These are phyloP conservation scores for Ascochyta rabiei DNA, from an alignment of 2,329 filamentous ascomycete genomes.

Conservation along the genomic window DNA sequence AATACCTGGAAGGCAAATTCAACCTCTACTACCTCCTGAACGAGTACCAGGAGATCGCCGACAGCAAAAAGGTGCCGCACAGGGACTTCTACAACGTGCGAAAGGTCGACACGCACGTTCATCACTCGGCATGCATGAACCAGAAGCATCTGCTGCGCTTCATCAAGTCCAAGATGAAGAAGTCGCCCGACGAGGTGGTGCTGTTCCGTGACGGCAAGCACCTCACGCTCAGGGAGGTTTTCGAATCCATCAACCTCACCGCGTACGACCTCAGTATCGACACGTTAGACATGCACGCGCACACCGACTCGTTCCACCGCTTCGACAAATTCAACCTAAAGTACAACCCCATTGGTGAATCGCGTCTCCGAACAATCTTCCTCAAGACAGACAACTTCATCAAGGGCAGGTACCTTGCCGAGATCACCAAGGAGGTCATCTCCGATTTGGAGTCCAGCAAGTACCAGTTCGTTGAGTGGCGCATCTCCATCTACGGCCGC, in stretches of 20 bases:
- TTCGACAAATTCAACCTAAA: slow-evolving; percentile 99
- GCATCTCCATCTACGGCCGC: slow-evolving; percentile 95
- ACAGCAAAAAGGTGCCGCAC: slow-evolving; percentile 96
- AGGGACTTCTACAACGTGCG: slow-evolving; percentile 99
- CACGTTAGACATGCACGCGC: slow-evolving; percentile 98
- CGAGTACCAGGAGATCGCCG: slow-evolving; percentile 96
- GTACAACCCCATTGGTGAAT: slow-evolving; percentile 97
- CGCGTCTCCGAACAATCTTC: slow-evolving; percentile 94
- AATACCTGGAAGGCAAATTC: slow-evolving; percentile 96
- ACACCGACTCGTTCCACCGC: slow-evolving; percentile 96
- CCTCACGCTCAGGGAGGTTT: slow-evolving; percentile 89
- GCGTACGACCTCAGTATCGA: slow-evolving; percentile 98
- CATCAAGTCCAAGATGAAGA: slow-evolving; percentile 99
- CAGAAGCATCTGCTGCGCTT: slow-evolving; percentile 98
- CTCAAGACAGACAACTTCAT: slow-evolving; percentile 99
- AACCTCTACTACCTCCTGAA: slow-evolving; percentile 92
- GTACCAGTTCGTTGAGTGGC: slow-evolving; percentile 99
- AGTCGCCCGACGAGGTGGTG: slow-evolving; percentile 91
- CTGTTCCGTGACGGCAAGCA: slow-evolving; percentile 91
- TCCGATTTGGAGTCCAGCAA: slow-evolving; percentile 97
- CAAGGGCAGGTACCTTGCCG: slow-evolving; percentile 90
- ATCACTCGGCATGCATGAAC: slow-evolving; percentile 99
- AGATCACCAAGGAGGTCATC: slow-evolving; percentile 98
- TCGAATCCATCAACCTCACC: slow-evolving; percentile 95
- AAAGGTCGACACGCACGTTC: slow-evolving; percentile 98